phyloP scores from a whole-genome alignment of 352 stramenopile species.

The Globisporangium carolinianum region DNA sequence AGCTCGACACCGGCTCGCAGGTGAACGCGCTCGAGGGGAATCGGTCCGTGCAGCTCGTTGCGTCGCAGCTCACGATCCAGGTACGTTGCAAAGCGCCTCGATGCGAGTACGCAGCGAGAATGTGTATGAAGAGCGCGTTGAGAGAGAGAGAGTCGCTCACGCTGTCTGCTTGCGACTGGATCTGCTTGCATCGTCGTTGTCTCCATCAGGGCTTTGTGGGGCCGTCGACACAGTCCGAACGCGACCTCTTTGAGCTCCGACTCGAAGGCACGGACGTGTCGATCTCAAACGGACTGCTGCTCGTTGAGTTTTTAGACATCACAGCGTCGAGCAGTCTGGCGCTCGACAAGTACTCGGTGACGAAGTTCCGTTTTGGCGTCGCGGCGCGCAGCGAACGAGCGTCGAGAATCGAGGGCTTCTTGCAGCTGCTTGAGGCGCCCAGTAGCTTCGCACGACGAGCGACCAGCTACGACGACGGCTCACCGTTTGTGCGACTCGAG shows the following conservation, averaged over 20 bases:
- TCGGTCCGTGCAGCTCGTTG: conserved; percentile 23
- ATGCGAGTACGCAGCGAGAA: no score
- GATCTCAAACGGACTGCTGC: conserved; percentile 40
- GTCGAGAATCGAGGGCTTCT: conserved; percentile 34
- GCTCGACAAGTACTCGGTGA: conserved; percentile 64
- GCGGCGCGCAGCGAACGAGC: conserved; percentile 21
- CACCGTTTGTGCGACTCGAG: conserved; percentile 18
- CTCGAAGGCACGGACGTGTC: conserved; percentile 32
- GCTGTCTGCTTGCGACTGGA: neutral
- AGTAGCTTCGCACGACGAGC: neutral
- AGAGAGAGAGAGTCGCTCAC: no score
- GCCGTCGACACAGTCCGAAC: conserved; percentile 30
- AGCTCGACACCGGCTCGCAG: conserved; percentile 49
- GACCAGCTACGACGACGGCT: neutral
- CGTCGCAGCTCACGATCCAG: conserved; percentile 40
- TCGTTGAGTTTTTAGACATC: conserved; percentile 32
- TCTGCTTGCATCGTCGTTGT: neutral
- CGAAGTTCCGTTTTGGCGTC: conserved; percentile 46
- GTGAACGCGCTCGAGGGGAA: conserved; percentile 33
- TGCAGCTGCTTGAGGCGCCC: conserved; percentile 23
- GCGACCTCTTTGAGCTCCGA: conserved; percentile 29
- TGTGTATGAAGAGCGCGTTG: no score
- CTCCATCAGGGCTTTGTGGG: conserved; percentile 35
- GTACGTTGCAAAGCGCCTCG: conserved; percentile 8
- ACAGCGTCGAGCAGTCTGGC: conserved; percentile 20